Conservation (phyloP, 2,329 filamentous ascomycete genomes). For the Penicillium sp. region DNA sequence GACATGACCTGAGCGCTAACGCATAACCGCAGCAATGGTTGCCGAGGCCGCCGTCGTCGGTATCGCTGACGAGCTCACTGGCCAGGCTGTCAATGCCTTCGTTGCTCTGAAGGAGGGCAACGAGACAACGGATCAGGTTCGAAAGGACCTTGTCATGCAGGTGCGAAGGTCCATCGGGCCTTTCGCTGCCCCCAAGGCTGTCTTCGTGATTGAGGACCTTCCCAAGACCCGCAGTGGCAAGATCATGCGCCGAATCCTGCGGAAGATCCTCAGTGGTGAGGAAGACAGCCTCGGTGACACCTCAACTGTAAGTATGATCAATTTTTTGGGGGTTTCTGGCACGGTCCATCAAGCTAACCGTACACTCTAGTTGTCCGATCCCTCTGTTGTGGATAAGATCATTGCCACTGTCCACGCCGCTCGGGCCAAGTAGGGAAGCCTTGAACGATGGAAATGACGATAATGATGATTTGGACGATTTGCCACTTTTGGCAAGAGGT, state of each 20-base stretch:
- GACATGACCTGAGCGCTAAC: constrained; percentile 13
- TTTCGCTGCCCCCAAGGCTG: constrained; percentile 90
- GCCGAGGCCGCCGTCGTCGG: constrained; percentile 95
- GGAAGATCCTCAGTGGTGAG: constrained; percentile 95
- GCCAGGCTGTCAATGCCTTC: constrained; percentile 95
- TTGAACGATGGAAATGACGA: constrained; percentile 15
- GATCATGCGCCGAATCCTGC: constrained; percentile 95
- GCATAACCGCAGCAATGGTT: constrained; percentile 44
- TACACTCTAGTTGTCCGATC: constrained; percentile 68
- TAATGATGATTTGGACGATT: constrained; percentile 18
- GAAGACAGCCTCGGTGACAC: constrained; percentile 94
- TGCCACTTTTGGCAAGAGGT: background rate
- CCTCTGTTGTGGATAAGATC: constrained; percentile 81
- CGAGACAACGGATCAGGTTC: constrained; percentile 69
- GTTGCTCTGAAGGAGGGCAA: constrained; percentile 83
- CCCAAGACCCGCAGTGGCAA: constrained; percentile 97
- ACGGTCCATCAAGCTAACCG: constrained; percentile 3
- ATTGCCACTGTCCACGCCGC: constrained; percentile 66
- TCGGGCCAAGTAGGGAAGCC: constrained; percentile 34
- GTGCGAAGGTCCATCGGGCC: constrained; percentile 96
- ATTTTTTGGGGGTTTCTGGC: background rate
- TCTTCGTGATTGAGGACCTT: constrained; percentile 85
- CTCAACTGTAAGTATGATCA: constrained; percentile 63
- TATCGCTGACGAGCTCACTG: constrained; percentile 85
- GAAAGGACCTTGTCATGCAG: constrained; percentile 90